These are phyloP conservation scores for Basidiobolus meristosporus DNA, from an alignment of 371 early-diverging fungal genomes.

Conservation along the genomic window DNA sequence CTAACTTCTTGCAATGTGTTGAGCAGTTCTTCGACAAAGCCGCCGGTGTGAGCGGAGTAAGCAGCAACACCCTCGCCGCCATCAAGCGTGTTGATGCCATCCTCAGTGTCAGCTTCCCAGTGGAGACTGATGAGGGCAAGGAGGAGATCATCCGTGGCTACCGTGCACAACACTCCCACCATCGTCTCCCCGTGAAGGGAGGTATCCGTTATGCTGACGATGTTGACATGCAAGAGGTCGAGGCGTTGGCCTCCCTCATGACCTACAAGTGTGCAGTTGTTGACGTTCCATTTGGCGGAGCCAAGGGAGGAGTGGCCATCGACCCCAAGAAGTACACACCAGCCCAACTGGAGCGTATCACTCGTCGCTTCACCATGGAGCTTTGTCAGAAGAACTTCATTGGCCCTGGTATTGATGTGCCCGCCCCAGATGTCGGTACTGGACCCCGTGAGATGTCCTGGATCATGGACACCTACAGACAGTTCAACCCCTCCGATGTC, in stretches of 20 bases:
- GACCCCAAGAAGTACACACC: conserved; percentile 15
- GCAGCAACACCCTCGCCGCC: conserved; percentile 41
- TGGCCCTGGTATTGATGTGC: too few relatives aligned
- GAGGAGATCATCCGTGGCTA: conserved; percentile 62
- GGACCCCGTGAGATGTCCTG: conserved; percentile 80
- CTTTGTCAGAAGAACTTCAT: too few relatives aligned
- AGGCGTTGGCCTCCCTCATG: too few relatives aligned
- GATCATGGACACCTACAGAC: conserved; percentile 82
- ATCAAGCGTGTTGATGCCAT: conserved; percentile 65
- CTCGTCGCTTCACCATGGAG: conserved; percentile 77
- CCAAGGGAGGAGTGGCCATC: conserved; percentile 3
- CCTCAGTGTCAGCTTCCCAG: conserved; percentile 68
- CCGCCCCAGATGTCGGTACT: too few relatives aligned
- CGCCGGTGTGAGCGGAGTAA: conserved; percentile 43
- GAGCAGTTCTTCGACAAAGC: too few relatives aligned
- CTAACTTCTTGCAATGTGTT: too few relatives aligned
- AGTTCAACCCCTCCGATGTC: conserved; percentile 67
- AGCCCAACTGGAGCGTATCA: conserved; percentile 68
- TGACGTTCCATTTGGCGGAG: conserved; percentile 42
- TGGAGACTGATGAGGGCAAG: conserved; percentile 53
- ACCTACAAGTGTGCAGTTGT: too few relatives aligned
- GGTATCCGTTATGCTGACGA: too few relatives aligned
- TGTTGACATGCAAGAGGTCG: conserved; percentile 63
- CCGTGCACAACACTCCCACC: too few relatives aligned
- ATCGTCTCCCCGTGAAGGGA: too few relatives aligned